Base-by-base conservation (phyloP, 192 early-diverging fungal genomes). In the Allomyces macrogynus region DNA sequence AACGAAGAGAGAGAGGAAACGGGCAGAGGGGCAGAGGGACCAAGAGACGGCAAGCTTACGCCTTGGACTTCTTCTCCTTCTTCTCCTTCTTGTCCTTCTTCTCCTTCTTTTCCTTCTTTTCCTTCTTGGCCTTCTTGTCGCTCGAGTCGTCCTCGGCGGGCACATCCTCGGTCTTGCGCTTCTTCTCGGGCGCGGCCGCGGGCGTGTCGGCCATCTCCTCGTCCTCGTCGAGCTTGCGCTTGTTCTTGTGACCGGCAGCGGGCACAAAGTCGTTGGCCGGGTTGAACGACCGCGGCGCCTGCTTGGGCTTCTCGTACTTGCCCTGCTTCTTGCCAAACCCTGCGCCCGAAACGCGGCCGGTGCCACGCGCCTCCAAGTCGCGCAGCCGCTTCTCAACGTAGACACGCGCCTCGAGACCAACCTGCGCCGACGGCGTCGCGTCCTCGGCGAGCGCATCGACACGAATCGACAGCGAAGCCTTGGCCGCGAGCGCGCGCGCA, bases 401-500 rank as follows among this genome's bases (percentile, higher is more conserved):
- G 67, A 84, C 84, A 27, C 92, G 86, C 74, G 80, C 77, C 73
- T 87, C 87, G 63, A 92, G 82, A 66, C 93, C 93, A 43, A 97
- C 68, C 66, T 92, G 89, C 23, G 78, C 74, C 25, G 73, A 68
- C 42, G 85, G 80, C 20, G 84, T 74, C 22, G 85, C 86, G 23
- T 79, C 78, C 10, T 93, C 89, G 68, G 87, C 86, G 24, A 98
- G 78, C 18, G 95, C 93, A 78, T 98, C 95, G 57, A 89, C 86
- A 70, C 95, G 86, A 66, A 92, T 79, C 25, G 89, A 78, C 43
- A 96, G 81, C 18, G 93, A 84, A 27, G 90, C 79, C 81, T 98
- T 98, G 64, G 93, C 88, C 20, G 92, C 91, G 27, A 94, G 81
- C 65, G 88, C 80, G 66, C 95, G 87, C 8, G 95, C 95, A 70